Percentiles rank a stretch among this genome's conserved stretches.
Conservation (phyloP, 768 basidiomycete species). For the Pisolithus albus region DNA sequence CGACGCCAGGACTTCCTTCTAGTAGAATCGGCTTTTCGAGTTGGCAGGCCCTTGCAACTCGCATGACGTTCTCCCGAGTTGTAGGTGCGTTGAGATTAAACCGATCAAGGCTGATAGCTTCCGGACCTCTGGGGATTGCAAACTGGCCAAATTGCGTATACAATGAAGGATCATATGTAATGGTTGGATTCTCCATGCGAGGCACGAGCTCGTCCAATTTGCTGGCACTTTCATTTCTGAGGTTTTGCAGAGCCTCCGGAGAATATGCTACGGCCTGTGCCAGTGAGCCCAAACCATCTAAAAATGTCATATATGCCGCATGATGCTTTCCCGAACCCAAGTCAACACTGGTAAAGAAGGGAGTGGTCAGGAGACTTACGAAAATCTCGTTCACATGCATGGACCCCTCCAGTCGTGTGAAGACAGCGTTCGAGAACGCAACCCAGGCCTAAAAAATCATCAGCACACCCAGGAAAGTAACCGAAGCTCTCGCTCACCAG, state of each 20-base stretch:
- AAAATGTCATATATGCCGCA: slow-evolving; percentile 85
- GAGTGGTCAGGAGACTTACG: slow-evolving; percentile 38
- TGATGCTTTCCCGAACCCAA: slow-evolving; percentile 55
- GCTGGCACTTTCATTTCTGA: slow-evolving; percentile 51
- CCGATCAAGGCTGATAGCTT: slow-evolving; percentile 24
- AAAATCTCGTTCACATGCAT: slow-evolving; percentile 53
- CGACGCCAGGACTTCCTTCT: slow-evolving; percentile 97
- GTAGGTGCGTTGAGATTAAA: slow-evolving; percentile 91
- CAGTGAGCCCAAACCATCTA: slow-evolving; percentile 82
- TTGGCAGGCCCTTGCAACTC: slow-evolving; percentile 86
- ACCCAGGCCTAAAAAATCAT: slow-evolving; percentile 72
- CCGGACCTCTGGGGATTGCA: slow-evolving; percentile 54
- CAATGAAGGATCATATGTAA: slow-evolving; percentile 27
- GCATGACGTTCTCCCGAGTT: slow-evolving; percentile 78
- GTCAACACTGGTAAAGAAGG: slow-evolving; percentile 8
- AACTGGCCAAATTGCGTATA: slow-evolving; percentile 68
- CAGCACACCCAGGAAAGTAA: background rate
- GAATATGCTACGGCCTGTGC: slow-evolving; percentile 68
- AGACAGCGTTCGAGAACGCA: slow-evolving; percentile 68
- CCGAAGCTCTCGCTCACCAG: slow-evolving; percentile 45
- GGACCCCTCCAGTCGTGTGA: slow-evolving; percentile 22
- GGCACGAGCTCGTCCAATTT: slow-evolving; percentile 56
- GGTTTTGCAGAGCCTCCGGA: slow-evolving; percentile 43
- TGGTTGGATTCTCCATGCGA: slow-evolving; percentile 17
- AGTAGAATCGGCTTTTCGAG: slow-evolving; percentile 85